These are phyloP conservation scores for Jamesozyma hellenica DNA, from an alignment of 805 yeast species.

Conservation along the genomic window DNA sequence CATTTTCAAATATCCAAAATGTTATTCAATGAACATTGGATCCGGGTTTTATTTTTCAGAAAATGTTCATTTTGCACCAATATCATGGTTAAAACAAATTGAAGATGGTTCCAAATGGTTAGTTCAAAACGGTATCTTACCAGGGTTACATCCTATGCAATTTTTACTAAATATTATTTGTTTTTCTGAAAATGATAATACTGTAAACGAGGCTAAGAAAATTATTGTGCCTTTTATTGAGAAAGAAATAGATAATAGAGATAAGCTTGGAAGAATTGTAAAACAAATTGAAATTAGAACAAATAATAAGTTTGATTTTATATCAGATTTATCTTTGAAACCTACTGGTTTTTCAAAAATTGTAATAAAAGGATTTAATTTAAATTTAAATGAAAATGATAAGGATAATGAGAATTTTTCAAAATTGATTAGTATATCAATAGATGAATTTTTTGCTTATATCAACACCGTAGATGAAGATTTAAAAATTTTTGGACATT, in stretches of 20 bases:
- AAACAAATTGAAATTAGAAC: slow-evolving; percentile 28
- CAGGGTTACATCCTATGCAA: slow-evolving; percentile 43
- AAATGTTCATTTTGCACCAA: slow-evolving; percentile 46
- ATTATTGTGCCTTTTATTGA: slow-evolving; percentile 17
- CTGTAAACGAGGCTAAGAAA: slow-evolving; percentile 29
- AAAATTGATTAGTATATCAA: slow-evolving; percentile 26
- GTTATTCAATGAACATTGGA: slow-evolving; percentile 42
- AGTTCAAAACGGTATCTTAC: slow-evolving; percentile 36
- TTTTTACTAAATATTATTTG: slow-evolving; percentile 38
- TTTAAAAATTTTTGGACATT: not conserved
- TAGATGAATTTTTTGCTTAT: slow-evolving; percentile 25
- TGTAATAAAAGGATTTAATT: slow-evolving; percentile 31
- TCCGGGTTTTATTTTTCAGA: slow-evolving; percentile 50
- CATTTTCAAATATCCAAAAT: slow-evolving; percentile 46
- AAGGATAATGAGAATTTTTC: slow-evolving; percentile 12
- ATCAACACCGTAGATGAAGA: slow-evolving; percentile 3
- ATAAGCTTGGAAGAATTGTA: slow-evolving; percentile 27
- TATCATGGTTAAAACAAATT: slow-evolving; percentile 44
- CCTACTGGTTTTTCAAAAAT: slow-evolving; percentile 48
- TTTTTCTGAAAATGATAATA: slow-evolving; percentile 32
- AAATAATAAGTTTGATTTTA: slow-evolving; percentile 31
- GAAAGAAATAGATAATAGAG: slow-evolving; percentile 37
- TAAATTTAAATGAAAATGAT: no score
- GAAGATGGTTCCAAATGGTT: slow-evolving; percentile 45
- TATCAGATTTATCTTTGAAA: slow-evolving; percentile 45